These are phyloP conservation scores for maize (Zea mays) DNA, from an alignment of 176 grass and related monocot genomes.

Conservation along the genomic window Zm-B73-REFERENCE-NAM-5.0 NC_050096.1:30743001-30743500, in stretches of 20 bases:
- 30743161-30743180: conserved; percentile 68
- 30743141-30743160: conserved; percentile 63
- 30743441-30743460: conserved; percentile 85
- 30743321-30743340: too few species aligned
- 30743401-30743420: not conserved
- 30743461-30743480: conserved; percentile 83
- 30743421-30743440: conserved; percentile 71
- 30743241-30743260: conserved; percentile 87
- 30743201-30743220: conserved; percentile 59
- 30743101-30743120: conserved; percentile 62
- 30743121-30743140: conserved; percentile 59
- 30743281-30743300: conserved; percentile 45
- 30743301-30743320: not conserved
- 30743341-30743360: not conserved
- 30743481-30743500: conserved; percentile 68
- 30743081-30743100: conserved; percentile 67
- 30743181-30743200: conserved; percentile 89
- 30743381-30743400: conserved; percentile 1
- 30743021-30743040: conserved; percentile 58
- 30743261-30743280: conserved; percentile 65
- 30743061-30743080: conserved; percentile 76
- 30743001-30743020: conserved; percentile 79
- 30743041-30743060: conserved; percentile 56
- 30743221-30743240: conserved; percentile 76
- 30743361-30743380: not conserved